Evolutionary conservation across 2,329 filamentous ascomycete genomes (phyloP).

Genomic region (Botrytis elliptica): DNA sequence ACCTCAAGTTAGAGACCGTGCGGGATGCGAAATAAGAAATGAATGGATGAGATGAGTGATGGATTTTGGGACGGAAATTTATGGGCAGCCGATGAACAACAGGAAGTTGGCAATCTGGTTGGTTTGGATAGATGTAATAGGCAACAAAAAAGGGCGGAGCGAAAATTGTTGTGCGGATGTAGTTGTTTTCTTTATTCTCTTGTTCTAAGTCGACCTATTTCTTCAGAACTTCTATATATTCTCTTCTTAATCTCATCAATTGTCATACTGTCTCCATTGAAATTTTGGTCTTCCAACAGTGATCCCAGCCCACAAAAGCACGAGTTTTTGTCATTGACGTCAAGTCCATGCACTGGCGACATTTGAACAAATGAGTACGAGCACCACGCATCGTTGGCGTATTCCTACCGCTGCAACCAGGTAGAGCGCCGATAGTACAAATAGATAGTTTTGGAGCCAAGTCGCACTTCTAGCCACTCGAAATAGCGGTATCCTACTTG

Average conservation of each 20-base stretch:
- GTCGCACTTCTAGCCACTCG: not conserved
- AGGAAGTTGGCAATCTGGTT: constrained; percentile 7
- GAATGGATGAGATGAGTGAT: constrained; percentile 3
- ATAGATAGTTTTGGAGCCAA: constrained; percentile 6
- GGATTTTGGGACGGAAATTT: not conserved
- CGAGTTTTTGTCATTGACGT: not conserved
- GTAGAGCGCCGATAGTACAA: not conserved
- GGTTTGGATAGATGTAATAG: not conserved
- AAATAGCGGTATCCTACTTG: not conserved
- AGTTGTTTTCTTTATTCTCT: not conserved
- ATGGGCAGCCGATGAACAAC: not conserved
- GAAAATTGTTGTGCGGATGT: not conserved
- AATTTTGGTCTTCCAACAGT: not conserved
- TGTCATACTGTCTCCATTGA: not conserved
- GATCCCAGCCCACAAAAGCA: not conserved
- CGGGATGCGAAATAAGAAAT: constrained; percentile 5
- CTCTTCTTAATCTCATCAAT: not conserved
- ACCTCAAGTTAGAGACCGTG: not conserved
- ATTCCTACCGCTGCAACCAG: not conserved
- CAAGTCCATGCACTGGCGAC: not conserved
- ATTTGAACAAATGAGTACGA: not conserved
- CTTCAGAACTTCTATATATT: not conserved
- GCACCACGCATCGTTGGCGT: not conserved
- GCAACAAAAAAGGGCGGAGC: not conserved
- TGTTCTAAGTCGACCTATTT: not conserved